Evolutionary conservation across 1,284 basidiomycete species (phyloP).

Genomic region (Fomitopsis pinicola): DNA sequence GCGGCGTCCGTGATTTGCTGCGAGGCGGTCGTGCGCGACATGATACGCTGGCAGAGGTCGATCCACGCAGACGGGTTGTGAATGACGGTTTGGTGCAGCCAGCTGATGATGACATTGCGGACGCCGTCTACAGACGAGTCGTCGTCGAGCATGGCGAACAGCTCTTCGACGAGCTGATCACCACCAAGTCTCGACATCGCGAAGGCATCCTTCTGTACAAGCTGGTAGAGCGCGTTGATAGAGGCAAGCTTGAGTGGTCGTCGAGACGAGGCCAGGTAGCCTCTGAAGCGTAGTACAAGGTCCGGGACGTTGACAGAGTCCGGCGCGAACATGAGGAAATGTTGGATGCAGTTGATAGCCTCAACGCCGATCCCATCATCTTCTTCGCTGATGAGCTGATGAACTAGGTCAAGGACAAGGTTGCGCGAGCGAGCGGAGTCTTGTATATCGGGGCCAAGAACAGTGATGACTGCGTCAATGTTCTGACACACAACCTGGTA

Average conservation of each 20-base stretch:
- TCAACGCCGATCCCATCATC: constrained; percentile 91
- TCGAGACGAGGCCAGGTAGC: constrained; percentile 74
- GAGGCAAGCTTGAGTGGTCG: constrained; percentile 89
- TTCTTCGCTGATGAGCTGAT: constrained; percentile 81
- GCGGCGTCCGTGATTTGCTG: constrained; percentile 68
- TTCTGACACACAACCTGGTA: constrained; percentile 92
- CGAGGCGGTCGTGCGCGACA: constrained; percentile 82
- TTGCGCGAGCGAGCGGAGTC: constrained; percentile 81
- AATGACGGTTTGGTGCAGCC: constrained; percentile 93
- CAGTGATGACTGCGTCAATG: constrained; percentile 89
- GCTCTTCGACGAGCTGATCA: constrained; percentile 88
- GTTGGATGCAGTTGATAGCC: constrained; percentile 93
- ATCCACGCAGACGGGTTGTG: constrained; percentile 97
- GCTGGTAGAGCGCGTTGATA: constrained; percentile 94
- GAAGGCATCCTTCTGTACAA: constrained; percentile 93
- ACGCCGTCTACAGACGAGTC: constrained; percentile 95
- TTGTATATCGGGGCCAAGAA: constrained; percentile 94
- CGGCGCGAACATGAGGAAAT: constrained; percentile 94
- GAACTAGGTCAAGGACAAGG: constrained; percentile 81
- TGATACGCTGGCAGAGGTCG: constrained; percentile 94
- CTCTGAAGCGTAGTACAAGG: constrained; percentile 72
- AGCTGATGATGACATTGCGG: constrained; percentile 88
- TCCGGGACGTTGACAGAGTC: constrained; percentile 77
- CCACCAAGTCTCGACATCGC: constrained; percentile 93
- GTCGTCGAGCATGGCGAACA: constrained; percentile 93